Evolutionary conservation across 164 flowering plant genomes (phyloP), one percentile per base, ranked within the genome.

Genomic region (Berberis thunbergii): DNA sequence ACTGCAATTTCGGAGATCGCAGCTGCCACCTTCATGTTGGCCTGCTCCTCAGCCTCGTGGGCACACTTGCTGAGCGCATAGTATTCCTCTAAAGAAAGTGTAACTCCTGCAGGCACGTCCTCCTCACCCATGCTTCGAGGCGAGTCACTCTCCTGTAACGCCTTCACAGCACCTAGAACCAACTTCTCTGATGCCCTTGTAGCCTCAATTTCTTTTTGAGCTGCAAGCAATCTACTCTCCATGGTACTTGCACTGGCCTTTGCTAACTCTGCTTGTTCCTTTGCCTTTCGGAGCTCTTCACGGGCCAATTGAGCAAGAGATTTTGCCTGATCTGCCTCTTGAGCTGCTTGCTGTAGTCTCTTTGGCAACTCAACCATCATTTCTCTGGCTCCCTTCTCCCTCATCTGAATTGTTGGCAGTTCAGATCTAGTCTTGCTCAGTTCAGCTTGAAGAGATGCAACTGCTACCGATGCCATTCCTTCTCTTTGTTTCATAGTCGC

Each of bases 131-230:
- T 52, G 62, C 54, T 66, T 63, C 52, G 64, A 45, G 87, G 81
- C 12, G 82, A 73, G 77, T 84, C 91, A 75, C 88, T 88, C 80
- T 87, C 95, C 68, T 84, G 83, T 64, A 89, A 76, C 6, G 97
- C 96, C 61, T 80, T 87, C 7, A 89, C 80, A 2, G 98, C 97
- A 13, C 92, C 92, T 10, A 87, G 59, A 1, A 95, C 97, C 70
- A 91, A 66, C 62, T 68, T 84, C 70, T 91, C 96, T 13, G 97
- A 84, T 63, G 93, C 99, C 74, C 64, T 84, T 49, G 96, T 81
- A 65, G 97, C 99, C 64, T 89, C 97, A 60, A 84, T 91, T 79
- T 94, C 97, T 72, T 84, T 91, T 54, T 70, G 79, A 57, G 89
- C 83, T 7, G 96, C 97, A 57, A 72, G 73, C 55, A 91, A 65